Evolutionary conservation across 306 rosid species (phyloP).

Genomic region (Cicer cuneatum): DNA sequence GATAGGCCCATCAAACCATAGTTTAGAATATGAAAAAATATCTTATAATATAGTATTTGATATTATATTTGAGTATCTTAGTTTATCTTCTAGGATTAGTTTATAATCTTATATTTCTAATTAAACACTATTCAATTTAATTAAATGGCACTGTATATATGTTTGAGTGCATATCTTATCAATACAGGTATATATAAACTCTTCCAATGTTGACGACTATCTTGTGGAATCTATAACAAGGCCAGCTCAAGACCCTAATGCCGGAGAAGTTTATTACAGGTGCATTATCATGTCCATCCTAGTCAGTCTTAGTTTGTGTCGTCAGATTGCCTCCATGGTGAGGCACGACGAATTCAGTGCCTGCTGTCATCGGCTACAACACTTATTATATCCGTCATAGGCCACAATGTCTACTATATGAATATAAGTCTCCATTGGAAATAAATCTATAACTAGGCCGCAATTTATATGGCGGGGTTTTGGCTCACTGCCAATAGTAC

Average conservation of each 20-base stretch:
- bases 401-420: too few relatives aligned
- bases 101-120: background rate
- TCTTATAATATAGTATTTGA: background rate
- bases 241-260: slow-evolving; percentile 92
- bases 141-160: slow-evolving; percentile 23
- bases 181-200: slow-evolving; percentile 70
- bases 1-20: slow-evolving; percentile 16
- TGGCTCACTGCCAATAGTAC: too few relatives aligned
- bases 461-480: too few relatives aligned
- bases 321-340: too few relatives aligned
- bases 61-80: background rate
- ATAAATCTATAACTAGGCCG: too few relatives aligned
- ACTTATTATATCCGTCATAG: too few relatives aligned
- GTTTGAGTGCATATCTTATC: slow-evolving; percentile 33
- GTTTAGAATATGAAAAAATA: background rate
- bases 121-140: slow-evolving; percentile 5
- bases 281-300: slow-evolving; percentile 31
- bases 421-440: too few relatives aligned
- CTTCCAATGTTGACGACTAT: slow-evolving; percentile 90
- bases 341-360: too few relatives aligned
- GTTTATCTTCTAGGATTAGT: background rate
- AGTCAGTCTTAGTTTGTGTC: background rate
- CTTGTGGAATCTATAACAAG: slow-evolving; percentile 84
- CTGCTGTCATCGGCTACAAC: too few relatives aligned
- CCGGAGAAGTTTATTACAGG: slow-evolving; percentile 96